A percentile compares a stretch with the other conserved stretches of the same genome.
Evolutionary conservation across 768 basidiomycete species (phyloP).

Genomic region (Butyriboletus loyo): DNA sequence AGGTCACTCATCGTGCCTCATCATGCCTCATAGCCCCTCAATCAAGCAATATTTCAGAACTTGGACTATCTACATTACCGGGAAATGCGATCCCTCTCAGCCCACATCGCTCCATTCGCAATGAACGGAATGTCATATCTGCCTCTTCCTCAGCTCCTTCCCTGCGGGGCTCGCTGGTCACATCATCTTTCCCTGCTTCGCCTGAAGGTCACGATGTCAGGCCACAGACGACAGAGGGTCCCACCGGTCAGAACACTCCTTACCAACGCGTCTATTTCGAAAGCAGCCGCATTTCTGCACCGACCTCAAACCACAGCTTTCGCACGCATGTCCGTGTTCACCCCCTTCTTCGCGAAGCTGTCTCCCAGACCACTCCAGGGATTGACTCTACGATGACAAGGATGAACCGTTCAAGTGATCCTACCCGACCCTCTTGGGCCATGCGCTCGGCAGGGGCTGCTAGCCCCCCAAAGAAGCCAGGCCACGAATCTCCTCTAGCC

Average conservation of each 20-base stretch:
- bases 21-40: slow-evolving; percentile 5
- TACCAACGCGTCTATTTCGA: slow-evolving; percentile 56
- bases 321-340: slow-evolving; percentile 34
- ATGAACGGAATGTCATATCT: slow-evolving; percentile 36
- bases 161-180: slow-evolving; percentile 25
- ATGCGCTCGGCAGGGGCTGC: slow-evolving; percentile 3
- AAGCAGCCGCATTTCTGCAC: slow-evolving; percentile 34
- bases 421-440: slow-evolving; percentile 6
- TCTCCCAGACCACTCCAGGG: slow-evolving; percentile 2
- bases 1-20: background rate
- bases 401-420: slow-evolving; percentile 8
- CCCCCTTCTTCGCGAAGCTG: slow-evolving; percentile 20
- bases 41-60: slow-evolving; percentile 23
- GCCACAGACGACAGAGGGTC: slow-evolving; percentile 35
- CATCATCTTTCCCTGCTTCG: slow-evolving; percentile 19
- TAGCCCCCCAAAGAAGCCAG: slow-evolving; percentile 18
- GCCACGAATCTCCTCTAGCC: slow-evolving; percentile 26
- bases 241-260: slow-evolving; percentile 42
- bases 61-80: slow-evolving; percentile 38
- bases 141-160: slow-evolving; percentile 43
- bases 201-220: slow-evolving; percentile 13
- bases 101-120: slow-evolving; percentile 34
- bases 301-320: slow-evolving; percentile 30
- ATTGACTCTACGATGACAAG: slow-evolving; percentile 9
- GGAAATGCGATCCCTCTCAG: slow-evolving; percentile 34